phyloP scores from a whole-genome alignment of 2,329 filamentous ascomycete species.

The Verticillium isaacii region DNA sequence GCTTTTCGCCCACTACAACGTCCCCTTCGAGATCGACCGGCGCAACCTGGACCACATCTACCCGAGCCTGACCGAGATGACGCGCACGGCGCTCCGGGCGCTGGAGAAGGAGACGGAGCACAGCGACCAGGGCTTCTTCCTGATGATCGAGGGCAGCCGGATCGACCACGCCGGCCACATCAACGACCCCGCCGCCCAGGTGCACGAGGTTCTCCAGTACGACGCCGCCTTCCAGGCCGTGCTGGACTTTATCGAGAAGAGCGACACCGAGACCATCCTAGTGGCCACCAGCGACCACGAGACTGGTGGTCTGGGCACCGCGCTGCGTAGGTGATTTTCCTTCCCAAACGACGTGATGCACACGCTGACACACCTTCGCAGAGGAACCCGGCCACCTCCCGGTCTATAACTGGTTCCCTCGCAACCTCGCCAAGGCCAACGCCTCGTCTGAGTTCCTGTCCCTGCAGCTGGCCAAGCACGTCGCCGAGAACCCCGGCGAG shows the following conservation, averaged over 20 bases:
- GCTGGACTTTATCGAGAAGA: constrained; percentile 75
- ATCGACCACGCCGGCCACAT: constrained; percentile 93
- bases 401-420: constrained; percentile 73
- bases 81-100: constrained; percentile 71
- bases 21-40: constrained; percentile 92
- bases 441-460: constrained; percentile 71
- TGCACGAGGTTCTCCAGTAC: constrained; percentile 91
- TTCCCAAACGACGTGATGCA: constrained; percentile 25
- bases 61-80: constrained; percentile 89
- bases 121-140: constrained; percentile 89
- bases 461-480: constrained; percentile 54
- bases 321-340: constrained; percentile 55
- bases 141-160: constrained; percentile 96
- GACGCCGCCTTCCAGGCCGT: constrained; percentile 82
- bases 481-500: constrained; percentile 34
- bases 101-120: constrained; percentile 77
- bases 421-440: constrained; percentile 70
- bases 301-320: constrained; percentile 81
- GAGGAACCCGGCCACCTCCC: constrained; percentile 48
- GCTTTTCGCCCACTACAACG: constrained; percentile 75
- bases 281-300: constrained; percentile 95
- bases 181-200: constrained; percentile 79
- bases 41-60: constrained; percentile 73
- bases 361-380: constrained; percentile 29
- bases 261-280: constrained; percentile 70